phyloP scores from a whole-genome alignment of 257 asterid genomes.

The Solanum peruvianum region DNA sequence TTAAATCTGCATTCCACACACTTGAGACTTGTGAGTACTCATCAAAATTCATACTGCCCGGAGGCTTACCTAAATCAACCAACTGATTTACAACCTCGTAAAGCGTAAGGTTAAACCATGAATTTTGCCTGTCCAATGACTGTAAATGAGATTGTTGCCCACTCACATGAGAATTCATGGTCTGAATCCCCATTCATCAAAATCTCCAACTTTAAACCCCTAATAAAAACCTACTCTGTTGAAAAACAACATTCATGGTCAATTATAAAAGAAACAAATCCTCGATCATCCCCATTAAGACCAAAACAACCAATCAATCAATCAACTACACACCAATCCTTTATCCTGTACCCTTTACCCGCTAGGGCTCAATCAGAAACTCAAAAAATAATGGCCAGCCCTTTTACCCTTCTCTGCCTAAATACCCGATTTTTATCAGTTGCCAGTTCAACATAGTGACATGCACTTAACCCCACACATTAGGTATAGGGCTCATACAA shows the following conservation, averaged over 20 bases:
- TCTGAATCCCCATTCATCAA: slow-evolving; percentile 64
- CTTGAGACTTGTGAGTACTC: slow-evolving; percentile 52
- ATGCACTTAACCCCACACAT: not conserved
- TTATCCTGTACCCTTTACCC: not conserved
- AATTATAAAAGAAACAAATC: not conserved
- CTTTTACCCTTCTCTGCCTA: not conserved
- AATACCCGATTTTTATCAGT: not conserved
- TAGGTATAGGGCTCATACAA: not conserved
- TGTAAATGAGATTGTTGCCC: slow-evolving; percentile 41
- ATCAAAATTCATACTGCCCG: slow-evolving; percentile 63
- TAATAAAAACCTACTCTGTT: not conserved
- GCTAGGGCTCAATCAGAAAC: not conserved
- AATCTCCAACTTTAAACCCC: slow-evolving; percentile 7
- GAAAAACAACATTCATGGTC: not conserved
- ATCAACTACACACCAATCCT: not conserved
- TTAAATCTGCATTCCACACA: slow-evolving; percentile 41
- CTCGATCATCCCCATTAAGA: not conserved
- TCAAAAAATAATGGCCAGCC: not conserved
- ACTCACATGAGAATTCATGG: slow-evolving; percentile 50
- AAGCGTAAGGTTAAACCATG: slow-evolving; percentile 63
- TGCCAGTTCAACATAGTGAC: not conserved
- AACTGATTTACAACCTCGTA: slow-evolving; percentile 47
- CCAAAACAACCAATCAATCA: not conserved
- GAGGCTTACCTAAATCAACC: slow-evolving; percentile 44
- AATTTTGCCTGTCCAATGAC: slow-evolving; percentile 27